phyloP scores from a whole-genome alignment of 208 protist species.

The Leishmania aethiopica region DNA sequence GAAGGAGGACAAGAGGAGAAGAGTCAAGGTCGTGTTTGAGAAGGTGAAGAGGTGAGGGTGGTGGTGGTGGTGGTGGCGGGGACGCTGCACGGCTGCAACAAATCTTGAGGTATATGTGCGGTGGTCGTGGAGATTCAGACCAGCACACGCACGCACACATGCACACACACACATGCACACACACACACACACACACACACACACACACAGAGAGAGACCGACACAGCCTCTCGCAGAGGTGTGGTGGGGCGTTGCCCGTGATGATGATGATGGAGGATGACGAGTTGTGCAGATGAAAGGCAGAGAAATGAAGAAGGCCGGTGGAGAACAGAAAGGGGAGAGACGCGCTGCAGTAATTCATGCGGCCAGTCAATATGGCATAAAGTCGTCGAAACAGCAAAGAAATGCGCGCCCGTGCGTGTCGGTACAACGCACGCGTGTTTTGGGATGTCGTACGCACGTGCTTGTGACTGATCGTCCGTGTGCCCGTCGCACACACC shows the following conservation, averaged over 20 bases:
- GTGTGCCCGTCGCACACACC: not conserved
- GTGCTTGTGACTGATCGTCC: not conserved
- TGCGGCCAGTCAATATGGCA: not conserved
- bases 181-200: not conserved
- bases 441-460: too few relatives aligned
- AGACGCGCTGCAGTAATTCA: not conserved
- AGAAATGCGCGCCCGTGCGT: not conserved
- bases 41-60: not conserved
- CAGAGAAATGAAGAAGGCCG: not conserved
- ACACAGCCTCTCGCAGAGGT: not conserved
- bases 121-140: conserved; percentile 2
- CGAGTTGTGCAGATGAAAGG: not conserved
- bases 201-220: not conserved
- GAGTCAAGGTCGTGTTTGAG: not conserved
- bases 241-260: not conserved
- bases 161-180: not conserved
- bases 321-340: not conserved
- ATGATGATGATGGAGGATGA: not conserved
- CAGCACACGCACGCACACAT: not conserved
- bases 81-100: not conserved
- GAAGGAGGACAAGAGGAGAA: not conserved
- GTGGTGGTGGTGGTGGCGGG: not conserved
- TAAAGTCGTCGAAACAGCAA: not conserved
- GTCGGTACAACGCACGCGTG: too few relatives aligned
- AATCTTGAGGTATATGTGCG: not conserved